These are phyloP conservation scores for Apiospora pterosperma DNA, from an alignment of 2,329 filamentous ascomycete genomes.

Conservation along the genomic window DNA sequence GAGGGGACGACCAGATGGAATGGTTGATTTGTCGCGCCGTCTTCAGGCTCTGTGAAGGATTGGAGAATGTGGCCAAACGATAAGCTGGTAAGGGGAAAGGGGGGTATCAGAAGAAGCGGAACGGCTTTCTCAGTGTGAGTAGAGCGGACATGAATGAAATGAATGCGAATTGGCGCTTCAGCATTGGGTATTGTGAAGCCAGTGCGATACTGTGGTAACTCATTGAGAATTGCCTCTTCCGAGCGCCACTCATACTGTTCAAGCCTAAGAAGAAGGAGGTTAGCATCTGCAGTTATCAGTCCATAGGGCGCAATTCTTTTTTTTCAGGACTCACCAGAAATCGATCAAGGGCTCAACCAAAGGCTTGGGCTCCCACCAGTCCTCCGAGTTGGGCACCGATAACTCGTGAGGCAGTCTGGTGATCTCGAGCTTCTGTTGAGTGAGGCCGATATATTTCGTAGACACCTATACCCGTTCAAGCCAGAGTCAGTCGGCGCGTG, in stretches of 20 bases:
- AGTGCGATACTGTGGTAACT: conserved; percentile 63
- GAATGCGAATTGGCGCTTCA: conserved; percentile 49
- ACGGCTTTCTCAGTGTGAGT: conserved; percentile 47
- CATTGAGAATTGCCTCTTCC: conserved; percentile 56
- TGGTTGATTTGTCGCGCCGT: conserved; percentile 40
- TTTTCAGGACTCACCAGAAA: conserved; percentile 48
- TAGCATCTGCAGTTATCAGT: neutral
- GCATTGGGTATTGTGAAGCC: conserved; percentile 39
- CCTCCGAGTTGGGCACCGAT: conserved; percentile 40
- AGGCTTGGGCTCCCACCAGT: conserved; percentile 59
- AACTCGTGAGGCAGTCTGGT: conserved; percentile 61
- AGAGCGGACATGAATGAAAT: conserved; percentile 62
- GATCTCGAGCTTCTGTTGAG: conserved; percentile 63
- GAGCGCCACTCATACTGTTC: conserved; percentile 64
- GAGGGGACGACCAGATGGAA: conserved; percentile 67
- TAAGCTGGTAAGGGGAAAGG: conserved; percentile 63
- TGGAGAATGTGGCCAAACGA: conserved; percentile 54
- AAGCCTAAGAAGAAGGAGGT: too few species aligned
- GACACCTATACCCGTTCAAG: conserved; percentile 56
- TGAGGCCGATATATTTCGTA: conserved; percentile 63
- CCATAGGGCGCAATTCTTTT: neutral
- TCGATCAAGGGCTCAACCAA: conserved; percentile 63
- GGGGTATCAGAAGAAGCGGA: conserved; percentile 62
- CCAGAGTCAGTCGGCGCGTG: neutral
- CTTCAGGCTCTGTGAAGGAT: conserved; percentile 50